Percentiles rank a stretch among this genome's conserved stretches.
These are phyloP conservation scores for Neoboletus magnificus DNA, from an alignment of 768 basidiomycete genomes.

Conservation along the genomic window DNA sequence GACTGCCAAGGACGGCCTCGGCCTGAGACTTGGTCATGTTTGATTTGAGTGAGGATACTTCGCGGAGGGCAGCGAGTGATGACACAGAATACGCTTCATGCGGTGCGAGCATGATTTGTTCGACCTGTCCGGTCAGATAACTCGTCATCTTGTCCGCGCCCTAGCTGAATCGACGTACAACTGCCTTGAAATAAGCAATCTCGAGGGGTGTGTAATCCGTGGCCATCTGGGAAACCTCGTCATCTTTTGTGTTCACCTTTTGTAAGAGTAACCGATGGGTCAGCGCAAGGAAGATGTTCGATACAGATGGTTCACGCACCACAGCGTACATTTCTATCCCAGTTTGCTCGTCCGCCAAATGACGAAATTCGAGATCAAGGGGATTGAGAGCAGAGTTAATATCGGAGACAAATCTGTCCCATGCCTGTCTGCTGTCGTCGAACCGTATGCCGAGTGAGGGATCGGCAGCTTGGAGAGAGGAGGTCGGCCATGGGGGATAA, in stretches of 20 bases:
- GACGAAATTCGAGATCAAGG: slow-evolving; percentile 71
- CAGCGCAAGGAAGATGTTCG: not conserved
- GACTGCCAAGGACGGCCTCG: slow-evolving; percentile 68
- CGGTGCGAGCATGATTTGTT: slow-evolving; percentile 83
- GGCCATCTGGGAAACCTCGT: slow-evolving; percentile 80
- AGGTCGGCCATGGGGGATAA: not conserved
- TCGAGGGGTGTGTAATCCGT: slow-evolving; percentile 78
- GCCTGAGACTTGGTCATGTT: slow-evolving; percentile 75
- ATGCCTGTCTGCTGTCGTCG: slow-evolving; percentile 42
- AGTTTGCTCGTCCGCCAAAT: slow-evolving; percentile 57
- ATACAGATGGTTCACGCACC: slow-evolving; percentile 40
- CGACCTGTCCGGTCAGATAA: slow-evolving; percentile 50
- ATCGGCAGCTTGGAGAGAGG: slow-evolving; percentile 44
- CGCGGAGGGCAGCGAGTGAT: slow-evolving; percentile 72
- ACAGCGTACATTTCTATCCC: slow-evolving; percentile 66
- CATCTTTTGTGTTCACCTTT: slow-evolving; percentile 78
- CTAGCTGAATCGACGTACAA: slow-evolving; percentile 47
- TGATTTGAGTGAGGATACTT: slow-evolving; percentile 54
- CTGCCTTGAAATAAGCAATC: slow-evolving; percentile 79
- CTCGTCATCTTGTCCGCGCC: no score
- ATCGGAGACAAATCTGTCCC: slow-evolving; percentile 56
- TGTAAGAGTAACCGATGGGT: not conserved
- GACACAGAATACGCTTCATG: slow-evolving; percentile 72
- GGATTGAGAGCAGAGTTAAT: slow-evolving; percentile 64
- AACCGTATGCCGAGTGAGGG: slow-evolving; percentile 46